Conservation (phyloP, 805 yeast species). For the Lipomyces japonicus region DNA sequence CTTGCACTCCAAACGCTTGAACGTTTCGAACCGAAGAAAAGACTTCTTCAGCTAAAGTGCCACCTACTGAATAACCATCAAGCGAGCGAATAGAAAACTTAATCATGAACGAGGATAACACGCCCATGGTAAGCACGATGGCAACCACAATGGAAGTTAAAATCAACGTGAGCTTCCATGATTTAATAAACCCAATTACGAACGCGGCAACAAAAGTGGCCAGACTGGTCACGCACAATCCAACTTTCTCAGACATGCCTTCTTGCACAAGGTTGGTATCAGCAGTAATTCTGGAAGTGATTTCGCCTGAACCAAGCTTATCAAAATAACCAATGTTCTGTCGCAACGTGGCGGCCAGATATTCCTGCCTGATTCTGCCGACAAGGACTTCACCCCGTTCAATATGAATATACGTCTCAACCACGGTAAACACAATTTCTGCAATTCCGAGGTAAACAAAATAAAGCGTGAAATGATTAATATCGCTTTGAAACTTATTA, state of each 20-base stretch:
- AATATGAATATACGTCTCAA: constrained; percentile 39
- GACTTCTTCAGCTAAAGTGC: constrained; percentile 43
- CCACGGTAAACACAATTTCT: constrained; percentile 23
- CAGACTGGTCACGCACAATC: constrained; percentile 38
- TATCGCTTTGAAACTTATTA: constrained; percentile 34
- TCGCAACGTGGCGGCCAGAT: constrained; percentile 39
- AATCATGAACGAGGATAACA: constrained; percentile 34
- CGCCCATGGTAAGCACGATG: constrained; percentile 34
- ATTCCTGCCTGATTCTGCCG: constrained; percentile 40
- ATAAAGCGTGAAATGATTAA: constrained; percentile 39
- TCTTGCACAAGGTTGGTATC: constrained; percentile 43
- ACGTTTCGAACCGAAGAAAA: constrained; percentile 41
- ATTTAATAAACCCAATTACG: constrained; percentile 39
- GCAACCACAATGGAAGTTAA: constrained; percentile 38
- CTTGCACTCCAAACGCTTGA: constrained; percentile 43
- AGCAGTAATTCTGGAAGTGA: constrained; percentile 43
- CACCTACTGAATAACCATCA: constrained; percentile 21
- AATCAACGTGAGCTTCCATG: constrained; percentile 41
- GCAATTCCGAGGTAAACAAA: constrained; percentile 43
- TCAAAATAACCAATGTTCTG: constrained; percentile 46
- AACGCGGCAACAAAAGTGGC: constrained; percentile 43
- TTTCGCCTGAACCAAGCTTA: constrained; percentile 43
- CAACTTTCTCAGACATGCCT: constrained; percentile 44
- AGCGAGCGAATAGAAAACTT: constrained; percentile 13
- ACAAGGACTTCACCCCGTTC: constrained; percentile 43